Conservation (phyloP, 805 yeast species). For the Wickerhamiella australiensis region DNA sequence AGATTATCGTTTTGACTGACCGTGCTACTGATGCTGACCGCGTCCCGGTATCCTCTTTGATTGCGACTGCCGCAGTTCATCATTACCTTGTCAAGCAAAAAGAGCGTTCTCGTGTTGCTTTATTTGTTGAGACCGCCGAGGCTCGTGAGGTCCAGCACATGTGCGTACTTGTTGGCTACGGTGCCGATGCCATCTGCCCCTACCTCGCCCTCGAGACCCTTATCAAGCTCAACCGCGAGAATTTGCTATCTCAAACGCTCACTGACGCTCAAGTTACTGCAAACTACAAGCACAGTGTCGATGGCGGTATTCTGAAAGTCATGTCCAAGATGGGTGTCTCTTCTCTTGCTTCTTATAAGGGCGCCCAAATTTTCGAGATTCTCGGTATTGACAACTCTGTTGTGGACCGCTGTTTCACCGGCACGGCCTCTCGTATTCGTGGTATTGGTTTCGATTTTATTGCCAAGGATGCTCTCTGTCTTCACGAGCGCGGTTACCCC, state of each 20-base stretch:
- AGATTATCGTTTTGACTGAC: slow-evolving; percentile 70
- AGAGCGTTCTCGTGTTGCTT: slow-evolving; percentile 90
- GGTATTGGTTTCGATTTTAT: slow-evolving; percentile 93
- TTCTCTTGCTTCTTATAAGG: slow-evolving; percentile 94
- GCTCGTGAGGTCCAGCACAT: slow-evolving; percentile 96
- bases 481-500: slow-evolving; percentile 90
- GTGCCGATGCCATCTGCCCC: slow-evolving; percentile 94
- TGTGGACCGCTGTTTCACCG: slow-evolving; percentile 89
- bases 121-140: slow-evolving; percentile 87
- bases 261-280: slow-evolving; percentile 49
- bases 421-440: slow-evolving; percentile 92
- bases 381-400: slow-evolving; percentile 92
- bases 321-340: slow-evolving; percentile 99
- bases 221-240: slow-evolving; percentile 71
- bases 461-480: slow-evolving; percentile 90
- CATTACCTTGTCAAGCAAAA: slow-evolving; percentile 92
- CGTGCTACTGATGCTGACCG: slow-evolving; percentile 45
- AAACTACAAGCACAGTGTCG: slow-evolving; percentile 75
- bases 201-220: slow-evolving; percentile 86
- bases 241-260: slow-evolving; percentile 40
- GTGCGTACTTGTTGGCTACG: slow-evolving; percentile 89
- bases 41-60: slow-evolving; percentile 71
- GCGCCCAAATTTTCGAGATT: slow-evolving; percentile 97
- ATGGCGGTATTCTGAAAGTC: slow-evolving; percentile 87
- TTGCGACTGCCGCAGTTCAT: slow-evolving; percentile 95